Evolutionary conservation across 139 green algal genomes (phyloP).

Genomic region (Microglena sp.): DNA sequence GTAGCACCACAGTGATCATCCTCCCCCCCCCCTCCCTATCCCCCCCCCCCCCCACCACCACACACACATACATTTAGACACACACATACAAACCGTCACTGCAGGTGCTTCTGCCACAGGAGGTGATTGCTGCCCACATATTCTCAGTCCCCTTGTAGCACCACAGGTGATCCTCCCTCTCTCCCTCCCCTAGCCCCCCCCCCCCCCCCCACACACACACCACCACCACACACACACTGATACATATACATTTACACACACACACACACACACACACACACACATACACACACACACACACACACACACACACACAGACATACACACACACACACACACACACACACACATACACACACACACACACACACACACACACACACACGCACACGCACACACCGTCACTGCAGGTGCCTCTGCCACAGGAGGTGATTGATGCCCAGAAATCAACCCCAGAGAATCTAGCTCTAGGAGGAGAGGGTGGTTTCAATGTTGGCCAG

Average conservation of each 20-base stretch:
- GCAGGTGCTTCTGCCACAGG: too few species aligned
- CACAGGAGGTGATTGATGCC: slow-evolving; percentile 32
- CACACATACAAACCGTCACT: too few species aligned
- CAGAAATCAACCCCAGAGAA: slow-evolving; percentile 28
- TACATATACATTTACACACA: neutral
- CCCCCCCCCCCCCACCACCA: too few species aligned
- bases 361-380: too few species aligned
- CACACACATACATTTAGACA: too few species aligned
- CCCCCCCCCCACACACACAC: neutral
- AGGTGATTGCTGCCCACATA: too few species aligned
- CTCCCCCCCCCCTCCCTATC: too few species aligned
- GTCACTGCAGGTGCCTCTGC: slow-evolving; percentile 43
- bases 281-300: slow-evolving; percentile 1
- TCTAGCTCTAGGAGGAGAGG: slow-evolving; percentile 52
- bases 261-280: neutral
- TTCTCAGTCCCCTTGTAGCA: too few species aligned
- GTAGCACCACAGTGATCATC: too few species aligned
- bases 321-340: neutral
- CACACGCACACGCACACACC: neutral
- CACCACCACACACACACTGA: neutral
- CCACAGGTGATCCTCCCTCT: too few species aligned
- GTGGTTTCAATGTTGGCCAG: slow-evolving; percentile 42
- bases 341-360: neutral
- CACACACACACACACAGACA: neutral
- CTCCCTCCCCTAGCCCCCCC: too few species aligned